phyloP scores from a whole-genome alignment of 371 early-diverging fungal genomes.

The Mortierella sp. region DNA sequence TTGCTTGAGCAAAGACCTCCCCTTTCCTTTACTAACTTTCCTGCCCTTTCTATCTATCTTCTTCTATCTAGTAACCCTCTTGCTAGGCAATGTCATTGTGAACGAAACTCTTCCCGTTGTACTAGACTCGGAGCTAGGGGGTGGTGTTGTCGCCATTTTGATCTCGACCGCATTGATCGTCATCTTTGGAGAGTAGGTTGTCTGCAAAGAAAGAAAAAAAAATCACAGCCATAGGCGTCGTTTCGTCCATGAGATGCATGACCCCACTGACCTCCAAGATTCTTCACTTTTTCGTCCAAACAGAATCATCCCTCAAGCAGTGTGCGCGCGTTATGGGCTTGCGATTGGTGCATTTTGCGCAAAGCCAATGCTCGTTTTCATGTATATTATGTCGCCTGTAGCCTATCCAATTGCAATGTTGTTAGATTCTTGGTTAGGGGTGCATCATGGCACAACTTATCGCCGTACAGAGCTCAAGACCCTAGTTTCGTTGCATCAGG shows the following conservation, averaged over 20 bases:
- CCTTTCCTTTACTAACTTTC: neutral
- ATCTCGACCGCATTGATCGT: constrained; percentile 89
- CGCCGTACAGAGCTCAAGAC: constrained; percentile 88
- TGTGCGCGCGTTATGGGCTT: constrained; percentile 74
- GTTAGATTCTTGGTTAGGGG: constrained; percentile 82
- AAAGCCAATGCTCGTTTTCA: constrained; percentile 69
- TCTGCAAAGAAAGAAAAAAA: constrained; percentile 6
- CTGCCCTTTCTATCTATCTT: neutral
- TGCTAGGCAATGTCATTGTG: constrained; percentile 91
- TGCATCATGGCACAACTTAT: constrained; percentile 83
- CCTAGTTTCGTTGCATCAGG: constrained; percentile 88
- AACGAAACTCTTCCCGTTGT: constrained; percentile 96
- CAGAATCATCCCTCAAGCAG: constrained; percentile 74
- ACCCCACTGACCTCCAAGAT: neutral
- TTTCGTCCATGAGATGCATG: too few relatives aligned
- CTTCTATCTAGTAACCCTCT: constrained; percentile 72
- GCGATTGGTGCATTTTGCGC: constrained; percentile 80
- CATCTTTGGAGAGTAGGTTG: constrained; percentile 90
- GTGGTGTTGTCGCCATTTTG: constrained; percentile 87
- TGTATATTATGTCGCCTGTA: constrained; percentile 78
- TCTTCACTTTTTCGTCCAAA: neutral
- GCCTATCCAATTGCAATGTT: constrained; percentile 85
- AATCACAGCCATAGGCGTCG: neutral
- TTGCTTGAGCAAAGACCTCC: neutral
- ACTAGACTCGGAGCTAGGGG: constrained; percentile 79